Percentiles rank a stretch among this genome's conserved stretches.
Conservation (phyloP, 768 basidiomycete genomes). For the Leccinum ochraceum region DNA sequence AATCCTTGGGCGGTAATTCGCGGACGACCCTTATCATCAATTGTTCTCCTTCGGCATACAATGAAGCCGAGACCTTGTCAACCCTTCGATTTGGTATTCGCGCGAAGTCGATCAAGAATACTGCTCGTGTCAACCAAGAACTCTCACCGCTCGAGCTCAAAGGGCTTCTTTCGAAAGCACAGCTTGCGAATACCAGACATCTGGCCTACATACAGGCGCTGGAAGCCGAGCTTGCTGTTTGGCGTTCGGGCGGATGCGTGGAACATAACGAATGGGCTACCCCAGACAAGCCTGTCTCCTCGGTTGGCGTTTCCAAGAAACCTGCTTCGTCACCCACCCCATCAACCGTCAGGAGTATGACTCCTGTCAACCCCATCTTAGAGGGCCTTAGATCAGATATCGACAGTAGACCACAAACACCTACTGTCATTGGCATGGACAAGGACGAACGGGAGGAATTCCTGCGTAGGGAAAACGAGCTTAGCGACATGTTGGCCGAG, state of each 20-base stretch:
- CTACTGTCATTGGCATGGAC: conserved; percentile 83
- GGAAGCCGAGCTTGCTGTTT: conserved; percentile 87
- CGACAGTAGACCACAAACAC: conserved; percentile 89
- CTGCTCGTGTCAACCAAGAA: conserved; percentile 97
- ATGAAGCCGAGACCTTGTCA: conserved; percentile 93
- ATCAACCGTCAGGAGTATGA: conserved; percentile 67
- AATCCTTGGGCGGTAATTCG: conserved; percentile 94
- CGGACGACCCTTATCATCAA: conserved; percentile 98
- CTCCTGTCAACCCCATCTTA: conserved; percentile 71
- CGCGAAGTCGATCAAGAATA: conserved; percentile 99
- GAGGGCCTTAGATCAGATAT: conserved; percentile 72
- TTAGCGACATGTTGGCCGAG: conserved; percentile 91
- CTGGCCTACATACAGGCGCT: conserved; percentile 86
- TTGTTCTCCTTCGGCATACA: conserved; percentile 97
- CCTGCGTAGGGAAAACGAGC: conserved; percentile 92
- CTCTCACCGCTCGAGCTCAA: conserved; percentile 96
- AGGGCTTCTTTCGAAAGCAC: conserved; percentile 84
- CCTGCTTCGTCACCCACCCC: conserved; percentile 60
- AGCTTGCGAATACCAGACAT: conserved; percentile 79
- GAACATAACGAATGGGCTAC: conserved; percentile 82
- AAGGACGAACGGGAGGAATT: conserved; percentile 99
- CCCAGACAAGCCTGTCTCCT: conserved; percentile 54
- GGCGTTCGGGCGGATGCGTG: conserved; percentile 86
- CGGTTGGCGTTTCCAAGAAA: conserved; percentile 48
- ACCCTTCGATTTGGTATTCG: conserved; percentile 99